Percentiles rank a stretch among this genome's conserved stretches.
Conservation (phyloP, 352 stramenopile genomes). For the Globisporangium cystogenes region DNA sequence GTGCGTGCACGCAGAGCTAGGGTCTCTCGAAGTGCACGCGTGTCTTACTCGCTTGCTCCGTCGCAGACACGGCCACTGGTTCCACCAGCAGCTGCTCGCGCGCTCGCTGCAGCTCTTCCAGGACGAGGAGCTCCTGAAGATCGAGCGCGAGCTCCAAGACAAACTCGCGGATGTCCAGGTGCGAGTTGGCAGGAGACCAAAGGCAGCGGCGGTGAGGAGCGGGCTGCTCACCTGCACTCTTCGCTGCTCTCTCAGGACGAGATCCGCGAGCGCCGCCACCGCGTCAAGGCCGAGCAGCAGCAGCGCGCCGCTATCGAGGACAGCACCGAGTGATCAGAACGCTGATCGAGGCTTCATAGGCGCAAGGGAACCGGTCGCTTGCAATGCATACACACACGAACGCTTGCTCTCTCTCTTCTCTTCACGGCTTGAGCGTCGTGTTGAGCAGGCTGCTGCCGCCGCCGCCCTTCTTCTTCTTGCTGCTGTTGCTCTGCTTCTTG, state of each 20-base stretch:
- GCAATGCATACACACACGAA: background rate
- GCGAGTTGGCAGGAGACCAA: background rate
- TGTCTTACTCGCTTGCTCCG: background rate
- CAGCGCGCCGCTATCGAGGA: constrained; percentile 6
- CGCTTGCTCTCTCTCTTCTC: too few relatives aligned
- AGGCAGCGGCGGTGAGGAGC: background rate
- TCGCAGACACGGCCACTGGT: constrained; percentile 55
- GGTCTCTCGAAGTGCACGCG: background rate
- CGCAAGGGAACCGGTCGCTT: too few relatives aligned
- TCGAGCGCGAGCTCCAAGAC: constrained; percentile 43
- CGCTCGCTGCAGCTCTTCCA: constrained; percentile 44
- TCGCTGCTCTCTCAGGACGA: constrained; percentile 18
- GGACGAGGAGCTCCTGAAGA: constrained; percentile 32
- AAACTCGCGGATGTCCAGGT: constrained; percentile 42
- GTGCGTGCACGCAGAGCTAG: constrained; percentile 20
- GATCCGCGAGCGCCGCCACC: constrained; percentile 15
- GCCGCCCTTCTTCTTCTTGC: constrained; percentile 4
- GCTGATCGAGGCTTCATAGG: background rate
- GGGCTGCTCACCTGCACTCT: background rate
- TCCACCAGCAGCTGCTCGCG: constrained; percentile 51
- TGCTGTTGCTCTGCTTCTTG: constrained; percentile 2
- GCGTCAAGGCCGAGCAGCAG: constrained; percentile 2
- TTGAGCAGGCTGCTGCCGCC: constrained; percentile 10
- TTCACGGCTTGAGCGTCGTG: constrained; percentile 9
- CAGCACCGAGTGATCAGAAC: background rate